A percentile compares a stretch with the other conserved stretches of the same genome.
phyloP scores from a whole-genome alignment of 257 asterid species.

The Pogostemon cablin region DNA sequence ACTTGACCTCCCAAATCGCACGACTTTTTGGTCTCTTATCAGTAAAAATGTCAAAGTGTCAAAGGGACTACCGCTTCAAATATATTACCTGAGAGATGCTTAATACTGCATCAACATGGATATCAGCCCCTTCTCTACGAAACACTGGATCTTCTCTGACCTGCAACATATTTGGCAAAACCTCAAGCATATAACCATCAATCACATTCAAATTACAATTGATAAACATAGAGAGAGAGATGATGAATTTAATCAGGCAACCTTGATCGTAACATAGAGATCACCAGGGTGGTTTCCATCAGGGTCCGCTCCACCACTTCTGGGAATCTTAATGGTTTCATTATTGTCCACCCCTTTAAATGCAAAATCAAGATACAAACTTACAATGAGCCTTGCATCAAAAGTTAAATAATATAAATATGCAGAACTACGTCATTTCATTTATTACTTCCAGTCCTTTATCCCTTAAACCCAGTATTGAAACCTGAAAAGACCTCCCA shows the following conservation, averaged over 20 bases:
- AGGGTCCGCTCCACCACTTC: constrained; percentile 93
- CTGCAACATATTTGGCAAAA: constrained; percentile 42
- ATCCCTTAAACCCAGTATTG: constrained; percentile 13
- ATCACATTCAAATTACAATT: constrained; percentile 5
- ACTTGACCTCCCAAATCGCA: neutral
- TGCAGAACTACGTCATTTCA: constrained; percentile 16
- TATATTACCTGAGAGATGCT: constrained; percentile 78
- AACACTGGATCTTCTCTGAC: constrained; percentile 96
- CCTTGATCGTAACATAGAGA: constrained; percentile 78
- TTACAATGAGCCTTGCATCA: constrained; percentile 1
- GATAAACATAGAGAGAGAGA: neutral
- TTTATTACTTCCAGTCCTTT: constrained; percentile 5
- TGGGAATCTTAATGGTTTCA: constrained; percentile 66
- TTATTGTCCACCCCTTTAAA: constrained; percentile 77
- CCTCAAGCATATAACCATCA: constrained; percentile 1
- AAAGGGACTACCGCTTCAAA: neutral
- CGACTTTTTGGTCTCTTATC: constrained; percentile 21
- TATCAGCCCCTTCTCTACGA: constrained; percentile 90
- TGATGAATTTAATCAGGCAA: constrained; percentile 34
- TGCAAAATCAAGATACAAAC: constrained; percentile 37
- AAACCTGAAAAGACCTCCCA: constrained; percentile 13
- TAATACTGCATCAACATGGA: constrained; percentile 82
- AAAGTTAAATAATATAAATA: constrained; percentile 1
- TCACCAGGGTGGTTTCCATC: constrained; percentile 87
- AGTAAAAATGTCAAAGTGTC: neutral